A percentile compares a stretch with the other conserved stretches of the same genome.
These are phyloP conservation scores for Saccharomyces paradoxus DNA, from an alignment of 805 yeast genomes.

Conservation along the genomic window DNA sequence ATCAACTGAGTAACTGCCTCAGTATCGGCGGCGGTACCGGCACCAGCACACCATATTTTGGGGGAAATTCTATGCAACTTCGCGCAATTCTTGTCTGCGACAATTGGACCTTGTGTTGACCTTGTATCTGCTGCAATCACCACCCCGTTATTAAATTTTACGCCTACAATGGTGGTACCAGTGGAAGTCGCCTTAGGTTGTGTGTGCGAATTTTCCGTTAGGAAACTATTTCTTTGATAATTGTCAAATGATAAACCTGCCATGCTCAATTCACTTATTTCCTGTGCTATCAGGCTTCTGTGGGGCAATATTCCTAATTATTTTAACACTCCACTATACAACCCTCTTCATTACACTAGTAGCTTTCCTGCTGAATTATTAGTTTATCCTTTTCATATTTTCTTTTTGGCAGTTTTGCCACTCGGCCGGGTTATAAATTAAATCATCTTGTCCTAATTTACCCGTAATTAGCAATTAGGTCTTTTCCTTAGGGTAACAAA, in stretches of 20 bases:
- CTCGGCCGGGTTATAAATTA: not conserved
- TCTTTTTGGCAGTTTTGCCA: not conserved
- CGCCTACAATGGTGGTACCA: constrained; percentile 98
- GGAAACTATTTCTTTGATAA: constrained; percentile 76
- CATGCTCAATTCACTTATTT: constrained; percentile 37
- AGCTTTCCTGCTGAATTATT: not conserved
- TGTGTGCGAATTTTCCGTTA: constrained; percentile 64
- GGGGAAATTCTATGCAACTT: constrained; percentile 87
- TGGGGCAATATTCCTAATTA: not conserved
- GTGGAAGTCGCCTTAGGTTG: constrained; percentile 90
- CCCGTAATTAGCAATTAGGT: not conserved
- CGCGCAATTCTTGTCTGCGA: constrained; percentile 97
- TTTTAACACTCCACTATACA: not conserved
- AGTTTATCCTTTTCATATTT: not conserved
- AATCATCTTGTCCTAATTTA: not conserved
- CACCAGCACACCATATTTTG: constrained; percentile 98
- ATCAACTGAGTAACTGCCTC: constrained; percentile 95
- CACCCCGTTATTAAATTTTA: constrained; percentile 87
- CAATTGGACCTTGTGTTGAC: constrained; percentile 93
- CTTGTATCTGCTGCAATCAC: constrained; percentile 98
- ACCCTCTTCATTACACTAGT: not conserved
- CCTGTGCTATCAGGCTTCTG: not conserved
- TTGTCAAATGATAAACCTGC: constrained; percentile 90
- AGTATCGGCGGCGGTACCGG: constrained; percentile 99
- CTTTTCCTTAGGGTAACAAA: not conserved